phyloP scores from a whole-genome alignment of 2,329 filamentous ascomycete species.

The Aspergillus transmontanensis region DNA sequence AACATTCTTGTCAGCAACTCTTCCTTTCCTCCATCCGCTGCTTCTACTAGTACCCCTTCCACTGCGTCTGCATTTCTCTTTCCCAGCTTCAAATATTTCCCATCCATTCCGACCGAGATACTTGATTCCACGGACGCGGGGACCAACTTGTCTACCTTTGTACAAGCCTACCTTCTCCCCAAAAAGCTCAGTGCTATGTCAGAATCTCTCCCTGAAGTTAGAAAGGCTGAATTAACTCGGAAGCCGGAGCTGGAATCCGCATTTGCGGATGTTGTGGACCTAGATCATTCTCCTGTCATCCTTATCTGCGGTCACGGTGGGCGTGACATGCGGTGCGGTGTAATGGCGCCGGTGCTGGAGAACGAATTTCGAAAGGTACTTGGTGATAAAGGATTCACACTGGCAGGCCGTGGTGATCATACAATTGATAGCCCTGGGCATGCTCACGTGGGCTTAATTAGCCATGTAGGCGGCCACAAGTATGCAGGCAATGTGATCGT shows the following conservation, averaged over 20 bases:
- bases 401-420: slow-evolving; percentile 18
- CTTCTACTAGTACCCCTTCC: slow-evolving; percentile 20
- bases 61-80: slow-evolving; percentile 70
- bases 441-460: slow-evolving; percentile 57
- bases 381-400: slow-evolving; percentile 31
- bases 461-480: slow-evolving; percentile 92
- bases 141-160: slow-evolving; percentile 47
- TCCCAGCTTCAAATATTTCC: slow-evolving; percentile 80
- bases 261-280: slow-evolving; percentile 65
- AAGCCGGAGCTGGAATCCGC: slow-evolving; percentile 50
- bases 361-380: slow-evolving; percentile 64
- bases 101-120: slow-evolving; percentile 66
- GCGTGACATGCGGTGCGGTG: slow-evolving; percentile 79
- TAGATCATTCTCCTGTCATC: slow-evolving; percentile 61
- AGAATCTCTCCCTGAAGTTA: slow-evolving; percentile 30
- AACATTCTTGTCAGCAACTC: slow-evolving; percentile 76
- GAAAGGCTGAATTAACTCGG: slow-evolving; percentile 44
- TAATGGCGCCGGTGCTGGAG: slow-evolving; percentile 73
- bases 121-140: slow-evolving; percentile 40
- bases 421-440: slow-evolving; percentile 32
- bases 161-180: slow-evolving; percentile 45
- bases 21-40: slow-evolving; percentile 66
- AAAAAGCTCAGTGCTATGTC: slow-evolving; percentile 37
- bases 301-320: slow-evolving; percentile 86
- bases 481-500: slow-evolving; percentile 92